These are phyloP conservation scores for Arachis stenosperma DNA, from an alignment of 306 rosid genomes.

Conservation along the genomic window DNA sequence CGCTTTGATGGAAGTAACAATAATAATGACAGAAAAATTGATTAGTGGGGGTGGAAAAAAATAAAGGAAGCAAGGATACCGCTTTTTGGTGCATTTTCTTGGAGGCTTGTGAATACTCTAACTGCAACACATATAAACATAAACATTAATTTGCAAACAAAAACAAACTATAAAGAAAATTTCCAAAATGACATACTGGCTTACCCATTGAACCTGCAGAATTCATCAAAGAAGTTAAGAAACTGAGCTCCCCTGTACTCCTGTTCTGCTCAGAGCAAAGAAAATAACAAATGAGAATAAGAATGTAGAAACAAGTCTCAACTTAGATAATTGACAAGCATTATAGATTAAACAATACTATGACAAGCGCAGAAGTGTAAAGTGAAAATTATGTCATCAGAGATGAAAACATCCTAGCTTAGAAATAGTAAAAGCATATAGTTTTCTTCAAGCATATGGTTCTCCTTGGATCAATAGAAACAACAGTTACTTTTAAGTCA, in stretches of 20 bases:
- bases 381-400: conserved; percentile 17
- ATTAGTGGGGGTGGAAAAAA: conserved; percentile 10
- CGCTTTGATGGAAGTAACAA: conserved; percentile 16
- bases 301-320: conserved; percentile 25
- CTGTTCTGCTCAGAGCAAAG: conserved; percentile 68
- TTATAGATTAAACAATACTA: conserved; percentile 4
- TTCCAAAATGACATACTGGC: conserved; percentile 36
- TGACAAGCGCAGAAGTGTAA: conserved; percentile 22
- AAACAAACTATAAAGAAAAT: conserved; percentile 29
- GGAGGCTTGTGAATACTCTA: conserved; percentile 91
- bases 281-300: conserved; percentile 34
- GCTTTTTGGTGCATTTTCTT: conserved; percentile 82
- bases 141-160: conserved; percentile 10
- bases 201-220: conserved; percentile 90
- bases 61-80: conserved; percentile 64
- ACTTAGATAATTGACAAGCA: conserved; percentile 32
- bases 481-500: conserved; percentile 41
- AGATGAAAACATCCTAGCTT: neutral
- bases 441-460: conserved; percentile 18
- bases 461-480: conserved; percentile 90
- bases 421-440: conserved; percentile 25
- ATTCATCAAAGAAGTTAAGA: conserved; percentile 88
- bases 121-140: conserved; percentile 57
- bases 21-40: conserved; percentile 14
- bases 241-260: conserved; percentile 98